Percentiles rank a stretch among this genome's conserved stretches.
phyloP scores from a whole-genome alignment of 306 rosid genomes.

The Neltuma alba region DNA sequence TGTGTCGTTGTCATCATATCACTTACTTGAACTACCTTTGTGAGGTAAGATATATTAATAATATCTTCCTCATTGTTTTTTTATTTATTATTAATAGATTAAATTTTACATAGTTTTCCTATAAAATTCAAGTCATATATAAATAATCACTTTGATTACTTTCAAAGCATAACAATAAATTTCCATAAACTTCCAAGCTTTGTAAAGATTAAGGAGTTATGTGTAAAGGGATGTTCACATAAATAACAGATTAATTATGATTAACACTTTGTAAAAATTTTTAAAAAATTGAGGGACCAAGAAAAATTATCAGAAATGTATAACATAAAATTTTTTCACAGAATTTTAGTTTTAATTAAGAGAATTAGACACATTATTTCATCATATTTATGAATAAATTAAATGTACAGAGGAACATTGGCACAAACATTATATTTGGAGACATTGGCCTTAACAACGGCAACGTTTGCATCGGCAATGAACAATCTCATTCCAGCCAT shows the following conservation, averaged over 20 bases:
- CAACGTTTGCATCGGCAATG: slow-evolving; percentile 63
- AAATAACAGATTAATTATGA: too few relatives aligned
- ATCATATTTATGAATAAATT: neutral
- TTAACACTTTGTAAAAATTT: too few relatives aligned
- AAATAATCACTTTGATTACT: neutral
- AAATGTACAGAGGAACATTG: slow-evolving; percentile 53
- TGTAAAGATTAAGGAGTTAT: too few relatives aligned
- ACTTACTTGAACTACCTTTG: neutral
- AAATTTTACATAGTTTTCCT: neutral
- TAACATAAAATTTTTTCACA: too few relatives aligned
- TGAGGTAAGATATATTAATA: neutral
- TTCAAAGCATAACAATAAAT: neutral
- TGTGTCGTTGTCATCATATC: neutral
- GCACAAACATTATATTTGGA: slow-evolving; percentile 58
- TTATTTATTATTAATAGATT: neutral
- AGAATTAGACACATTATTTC: too few relatives aligned
- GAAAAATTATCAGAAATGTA: neutral
- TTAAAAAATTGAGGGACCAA: too few relatives aligned
- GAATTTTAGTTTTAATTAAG: too few relatives aligned
- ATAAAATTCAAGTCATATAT: neutral
- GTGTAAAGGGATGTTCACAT: too few relatives aligned
- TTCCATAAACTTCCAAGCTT: neutral
- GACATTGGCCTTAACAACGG: slow-evolving; percentile 53
- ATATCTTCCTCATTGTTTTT: neutral
- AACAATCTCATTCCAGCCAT: slow-evolving; percentile 57